These are phyloP conservation scores for Stachybotrys elegans DNA, from an alignment of 2,329 filamentous ascomycete genomes.

Conservation along the genomic window DNA sequence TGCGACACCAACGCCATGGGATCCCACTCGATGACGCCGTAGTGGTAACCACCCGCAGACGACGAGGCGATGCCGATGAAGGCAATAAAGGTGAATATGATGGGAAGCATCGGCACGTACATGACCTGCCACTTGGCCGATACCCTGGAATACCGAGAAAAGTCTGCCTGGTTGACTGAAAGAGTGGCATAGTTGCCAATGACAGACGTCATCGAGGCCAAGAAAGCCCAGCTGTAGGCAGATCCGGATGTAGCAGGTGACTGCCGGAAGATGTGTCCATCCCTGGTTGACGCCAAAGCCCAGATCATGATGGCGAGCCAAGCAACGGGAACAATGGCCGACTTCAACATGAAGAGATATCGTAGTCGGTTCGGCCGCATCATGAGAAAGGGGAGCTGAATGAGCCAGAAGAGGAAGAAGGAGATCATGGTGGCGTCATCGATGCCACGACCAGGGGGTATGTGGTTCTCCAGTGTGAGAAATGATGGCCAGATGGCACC, in stretches of 20 bases:
- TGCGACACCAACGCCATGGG: slow-evolving; percentile 1
- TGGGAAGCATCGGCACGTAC: slow-evolving; percentile 3
- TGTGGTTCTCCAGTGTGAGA: slow-evolving; percentile 27
- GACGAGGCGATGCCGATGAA: slow-evolving; percentile 3
- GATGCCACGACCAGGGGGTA: slow-evolving; percentile 27
- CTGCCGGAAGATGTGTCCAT: slow-evolving; percentile 14
- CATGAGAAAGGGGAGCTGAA: slow-evolving; percentile 35
- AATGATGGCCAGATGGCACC: slow-evolving; percentile 37
- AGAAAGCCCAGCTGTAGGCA: slow-evolving; percentile 35
- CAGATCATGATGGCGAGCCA: slow-evolving; percentile 24
- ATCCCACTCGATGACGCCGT: slow-evolving; percentile 2
- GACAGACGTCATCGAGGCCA: slow-evolving; percentile 39
- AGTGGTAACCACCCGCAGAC: slow-evolving; percentile 1
- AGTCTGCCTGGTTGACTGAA: slow-evolving; percentile 44
- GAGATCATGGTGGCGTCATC: slow-evolving; percentile 33
- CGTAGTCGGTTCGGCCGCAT: slow-evolving; percentile 31
- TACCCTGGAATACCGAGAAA: slow-evolving; percentile 10
- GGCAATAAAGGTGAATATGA: slow-evolving; percentile 3
- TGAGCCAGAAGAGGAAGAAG: slow-evolving; percentile 42
- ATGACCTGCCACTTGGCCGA: slow-evolving; percentile 3
- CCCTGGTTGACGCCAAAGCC: slow-evolving; percentile 12
- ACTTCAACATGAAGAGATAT: slow-evolving; percentile 27
- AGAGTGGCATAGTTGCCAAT: slow-evolving; percentile 44
- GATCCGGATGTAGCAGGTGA: slow-evolving; percentile 27
- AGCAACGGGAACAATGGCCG: slow-evolving; percentile 16